Evolutionary conservation across 1,284 basidiomycete genomes (phyloP).

Genomic region (Fistulina hepatica): DNA sequence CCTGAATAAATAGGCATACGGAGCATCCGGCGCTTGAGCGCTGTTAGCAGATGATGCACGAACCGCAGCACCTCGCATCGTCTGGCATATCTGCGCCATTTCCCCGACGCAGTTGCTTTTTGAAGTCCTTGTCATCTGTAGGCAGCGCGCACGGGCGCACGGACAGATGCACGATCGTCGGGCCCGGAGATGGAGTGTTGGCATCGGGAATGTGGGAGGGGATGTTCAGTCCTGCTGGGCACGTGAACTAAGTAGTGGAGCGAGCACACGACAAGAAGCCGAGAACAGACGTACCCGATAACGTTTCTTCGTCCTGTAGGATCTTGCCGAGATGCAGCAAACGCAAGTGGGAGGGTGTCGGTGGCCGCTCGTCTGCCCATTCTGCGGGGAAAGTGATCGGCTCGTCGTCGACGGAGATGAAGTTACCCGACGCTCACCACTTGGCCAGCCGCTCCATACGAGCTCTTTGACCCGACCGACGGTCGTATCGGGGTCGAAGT

Average conservation of each 20-base stretch:
- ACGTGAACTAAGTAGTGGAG: conserved; percentile 15
- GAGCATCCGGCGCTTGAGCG: no score
- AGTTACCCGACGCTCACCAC: conserved; percentile 36
- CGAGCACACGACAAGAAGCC: conserved; percentile 17
- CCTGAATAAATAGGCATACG: no score
- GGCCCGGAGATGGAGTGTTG: conserved; percentile 23
- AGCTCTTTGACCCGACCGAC: conserved; percentile 77
- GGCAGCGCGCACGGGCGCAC: conserved; percentile 54
- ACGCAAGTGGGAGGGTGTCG: conserved; percentile 68
- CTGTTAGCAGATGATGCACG: conserved; percentile 1
- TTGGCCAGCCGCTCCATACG: conserved; percentile 76
- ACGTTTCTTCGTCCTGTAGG: conserved; percentile 72
- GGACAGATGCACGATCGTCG: conserved; percentile 75
- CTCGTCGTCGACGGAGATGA: neutral
- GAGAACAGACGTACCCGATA: conserved; percentile 36
- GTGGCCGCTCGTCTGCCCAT: conserved; percentile 73
- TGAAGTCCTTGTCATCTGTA: conserved; percentile 36
- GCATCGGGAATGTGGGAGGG: conserved; percentile 7
- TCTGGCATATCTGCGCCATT: neutral
- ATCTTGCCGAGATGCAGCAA: conserved; percentile 77
- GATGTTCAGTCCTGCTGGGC: conserved; percentile 17
- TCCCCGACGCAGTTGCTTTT: conserved; percentile 35
- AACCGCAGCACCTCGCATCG: neutral
- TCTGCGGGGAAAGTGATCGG: conserved; percentile 30
- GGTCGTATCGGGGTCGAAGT: conserved; percentile 70